phyloP scores from a whole-genome alignment of 2,329 filamentous ascomycete species.

The Claviceps purpurea region DNA sequence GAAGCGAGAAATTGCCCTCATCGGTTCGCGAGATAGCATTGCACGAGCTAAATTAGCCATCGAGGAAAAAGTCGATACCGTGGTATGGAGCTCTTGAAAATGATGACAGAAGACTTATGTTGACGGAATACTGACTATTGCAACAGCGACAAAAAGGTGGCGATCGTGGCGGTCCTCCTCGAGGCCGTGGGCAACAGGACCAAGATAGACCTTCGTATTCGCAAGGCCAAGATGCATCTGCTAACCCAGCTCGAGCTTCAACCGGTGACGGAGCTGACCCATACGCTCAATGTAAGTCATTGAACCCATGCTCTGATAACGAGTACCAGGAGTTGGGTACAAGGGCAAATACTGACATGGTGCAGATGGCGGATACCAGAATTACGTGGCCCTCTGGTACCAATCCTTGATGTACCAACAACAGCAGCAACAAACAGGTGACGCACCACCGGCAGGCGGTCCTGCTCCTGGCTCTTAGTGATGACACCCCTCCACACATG shows the following conservation, averaged over 20 bases:
- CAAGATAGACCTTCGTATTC: constrained; percentile 40
- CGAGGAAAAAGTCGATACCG: constrained; percentile 82
- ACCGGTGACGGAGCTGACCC: constrained; percentile 46
- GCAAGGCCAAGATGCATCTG: constrained; percentile 29
- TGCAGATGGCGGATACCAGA: constrained; percentile 65
- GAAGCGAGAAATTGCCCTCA: constrained; percentile 75
- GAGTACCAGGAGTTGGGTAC: background rate
- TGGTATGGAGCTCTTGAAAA: constrained; percentile 39
- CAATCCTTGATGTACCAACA: constrained; percentile 44
- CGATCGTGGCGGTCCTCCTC: constrained; percentile 27
- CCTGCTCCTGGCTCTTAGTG: constrained; percentile 25
- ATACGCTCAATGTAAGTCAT: constrained; percentile 57
- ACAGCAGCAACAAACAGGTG: constrained; percentile 24
- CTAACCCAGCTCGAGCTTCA: constrained; percentile 29
- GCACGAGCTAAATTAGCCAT: constrained; percentile 71
- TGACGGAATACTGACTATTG: background rate
- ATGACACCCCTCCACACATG: constrained; percentile 9
- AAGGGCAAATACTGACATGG: constrained; percentile 9
- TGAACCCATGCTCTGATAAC: background rate
- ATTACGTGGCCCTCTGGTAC: constrained; percentile 71
- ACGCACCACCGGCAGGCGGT: constrained; percentile 22
- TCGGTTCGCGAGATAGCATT: constrained; percentile 66
- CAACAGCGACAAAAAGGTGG: constrained; percentile 39
- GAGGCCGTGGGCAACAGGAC: constrained; percentile 35
- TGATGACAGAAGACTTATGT: no score